Evolutionary conservation across 306 rosid genomes (phyloP).

Genomic region (Canavalia gladiata): DNA sequence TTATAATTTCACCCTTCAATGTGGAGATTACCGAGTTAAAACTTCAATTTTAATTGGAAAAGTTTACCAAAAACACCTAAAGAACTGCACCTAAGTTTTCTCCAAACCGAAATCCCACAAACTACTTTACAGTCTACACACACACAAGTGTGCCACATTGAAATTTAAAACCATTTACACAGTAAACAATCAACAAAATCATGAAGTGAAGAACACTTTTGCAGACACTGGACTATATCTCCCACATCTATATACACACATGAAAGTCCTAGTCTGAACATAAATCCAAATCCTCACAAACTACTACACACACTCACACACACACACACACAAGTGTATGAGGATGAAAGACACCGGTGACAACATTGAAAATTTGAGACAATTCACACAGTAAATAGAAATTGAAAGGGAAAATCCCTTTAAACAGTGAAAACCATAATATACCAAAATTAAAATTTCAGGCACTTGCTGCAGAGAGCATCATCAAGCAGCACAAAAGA

Average conservation of each 20-base stretch:
- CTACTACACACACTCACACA: background rate
- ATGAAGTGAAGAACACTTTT: background rate
- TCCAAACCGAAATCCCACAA: too few relatives aligned
- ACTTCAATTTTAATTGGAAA: too few relatives aligned
- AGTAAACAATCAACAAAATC: background rate
- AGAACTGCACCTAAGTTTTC: too few relatives aligned
- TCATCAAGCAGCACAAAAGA: background rate
- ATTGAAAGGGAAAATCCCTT: slow-evolving; percentile 2
- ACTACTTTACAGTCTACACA: too few relatives aligned
- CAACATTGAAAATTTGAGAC: slow-evolving; percentile 1
- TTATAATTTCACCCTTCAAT: too few relatives aligned
- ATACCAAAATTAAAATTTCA: background rate
- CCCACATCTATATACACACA: background rate
- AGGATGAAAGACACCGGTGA: background rate
- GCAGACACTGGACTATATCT: background rate
- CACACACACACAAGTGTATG: too few relatives aligned
- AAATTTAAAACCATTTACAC: too few relatives aligned
- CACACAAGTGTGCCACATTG: too few relatives aligned
- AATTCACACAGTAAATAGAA: background rate
- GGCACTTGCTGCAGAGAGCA: background rate
- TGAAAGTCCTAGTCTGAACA: background rate
- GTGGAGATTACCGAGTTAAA: too few relatives aligned
- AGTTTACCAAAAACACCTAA: too few relatives aligned
- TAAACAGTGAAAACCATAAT: background rate
- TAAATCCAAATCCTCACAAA: background rate